Evolutionary conservation across 495 filamentous ascomycete species (phyloP).

Genomic region (Xylaria curta): DNA sequence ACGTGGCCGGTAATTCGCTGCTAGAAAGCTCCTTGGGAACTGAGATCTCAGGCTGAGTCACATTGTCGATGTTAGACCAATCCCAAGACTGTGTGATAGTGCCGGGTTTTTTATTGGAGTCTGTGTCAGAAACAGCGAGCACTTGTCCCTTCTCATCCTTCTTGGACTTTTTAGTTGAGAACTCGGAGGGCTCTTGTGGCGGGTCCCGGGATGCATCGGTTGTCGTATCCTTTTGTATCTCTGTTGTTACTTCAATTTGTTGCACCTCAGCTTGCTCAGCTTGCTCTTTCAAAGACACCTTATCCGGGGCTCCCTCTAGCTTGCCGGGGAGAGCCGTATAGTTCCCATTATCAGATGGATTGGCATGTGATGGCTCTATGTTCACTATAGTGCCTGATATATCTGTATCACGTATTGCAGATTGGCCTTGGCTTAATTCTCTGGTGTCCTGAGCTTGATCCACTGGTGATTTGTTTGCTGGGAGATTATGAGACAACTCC

Average conservation of each 20-base stretch:
- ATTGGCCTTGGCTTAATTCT: conserved; percentile 5
- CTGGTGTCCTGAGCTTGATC: background rate
- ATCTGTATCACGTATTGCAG: background rate
- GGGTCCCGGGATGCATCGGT: conserved; percentile 29
- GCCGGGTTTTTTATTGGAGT: conserved; percentile 11
- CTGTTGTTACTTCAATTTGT: background rate
- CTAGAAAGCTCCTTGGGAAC: conserved; percentile 13
- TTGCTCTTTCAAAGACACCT: background rate
- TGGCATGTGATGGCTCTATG: background rate
- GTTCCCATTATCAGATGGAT: background rate
- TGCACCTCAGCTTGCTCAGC: background rate
- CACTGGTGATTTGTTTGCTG: background rate
- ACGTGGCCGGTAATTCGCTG: background rate
- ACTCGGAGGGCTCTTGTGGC: conserved; percentile 19
- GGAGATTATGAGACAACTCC: conserved; percentile 14
- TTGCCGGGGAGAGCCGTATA: background rate
- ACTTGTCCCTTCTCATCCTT: conserved; percentile 48
- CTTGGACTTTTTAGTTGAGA: conserved; percentile 38
- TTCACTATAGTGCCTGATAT: background rate
- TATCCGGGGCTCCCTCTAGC: background rate
- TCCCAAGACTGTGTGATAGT: conserved; percentile 30
- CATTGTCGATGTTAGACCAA: conserved; percentile 26
- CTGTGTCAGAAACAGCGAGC: conserved; percentile 8
- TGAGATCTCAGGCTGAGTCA: conserved; percentile 18
- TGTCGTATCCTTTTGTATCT: background rate